Conservation (phyloP, 1,284 basidiomycete species). For the Trametes pubescens region DNA sequence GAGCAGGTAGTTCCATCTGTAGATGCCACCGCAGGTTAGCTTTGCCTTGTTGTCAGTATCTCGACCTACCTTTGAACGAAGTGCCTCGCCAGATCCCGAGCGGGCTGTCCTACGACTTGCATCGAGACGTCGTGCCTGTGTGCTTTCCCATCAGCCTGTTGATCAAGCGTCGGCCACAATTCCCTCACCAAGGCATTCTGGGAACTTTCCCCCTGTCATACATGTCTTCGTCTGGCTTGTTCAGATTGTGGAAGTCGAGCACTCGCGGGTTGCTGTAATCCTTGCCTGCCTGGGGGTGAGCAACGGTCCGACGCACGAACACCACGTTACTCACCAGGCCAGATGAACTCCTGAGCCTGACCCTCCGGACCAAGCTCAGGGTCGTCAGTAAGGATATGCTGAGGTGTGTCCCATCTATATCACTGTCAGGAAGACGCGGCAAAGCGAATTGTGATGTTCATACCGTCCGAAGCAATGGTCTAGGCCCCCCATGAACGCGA, state of each 20-base stretch:
- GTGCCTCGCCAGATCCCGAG: constrained; percentile 93
- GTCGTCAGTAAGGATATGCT: constrained; percentile 92
- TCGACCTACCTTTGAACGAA: constrained; percentile 87
- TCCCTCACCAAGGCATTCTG: constrained; percentile 92
- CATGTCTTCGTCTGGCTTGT: constrained; percentile 95
- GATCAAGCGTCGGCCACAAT: neutral
- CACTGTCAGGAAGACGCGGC: neutral
- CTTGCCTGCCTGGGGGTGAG: constrained; percentile 63
- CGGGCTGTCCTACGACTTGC: constrained; percentile 97
- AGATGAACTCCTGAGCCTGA: constrained; percentile 72
- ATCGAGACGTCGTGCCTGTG: constrained; percentile 94
- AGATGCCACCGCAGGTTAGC: constrained; percentile 17
- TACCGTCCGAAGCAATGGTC: constrained; percentile 92
- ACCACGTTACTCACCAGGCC: constrained; percentile 69
- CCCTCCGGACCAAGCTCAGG: constrained; percentile 65
- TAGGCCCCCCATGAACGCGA: constrained; percentile 98
- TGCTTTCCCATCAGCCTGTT: neutral
- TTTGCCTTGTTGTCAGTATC: too few species aligned
- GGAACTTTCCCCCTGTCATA: constrained; percentile 91
- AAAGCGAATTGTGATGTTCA: constrained; percentile 7
- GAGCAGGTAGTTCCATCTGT: constrained; percentile 89
- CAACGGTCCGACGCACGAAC: too few species aligned
- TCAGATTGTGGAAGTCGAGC: constrained; percentile 87
- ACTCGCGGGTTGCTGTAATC: constrained; percentile 95
- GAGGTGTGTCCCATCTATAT: constrained; percentile 92